A percentile compares a stretch with the other conserved stretches of the same genome.
phyloP scores from a whole-genome alignment of 2,329 filamentous ascomycete species.

The Akanthomyces dipterigenus region DNA sequence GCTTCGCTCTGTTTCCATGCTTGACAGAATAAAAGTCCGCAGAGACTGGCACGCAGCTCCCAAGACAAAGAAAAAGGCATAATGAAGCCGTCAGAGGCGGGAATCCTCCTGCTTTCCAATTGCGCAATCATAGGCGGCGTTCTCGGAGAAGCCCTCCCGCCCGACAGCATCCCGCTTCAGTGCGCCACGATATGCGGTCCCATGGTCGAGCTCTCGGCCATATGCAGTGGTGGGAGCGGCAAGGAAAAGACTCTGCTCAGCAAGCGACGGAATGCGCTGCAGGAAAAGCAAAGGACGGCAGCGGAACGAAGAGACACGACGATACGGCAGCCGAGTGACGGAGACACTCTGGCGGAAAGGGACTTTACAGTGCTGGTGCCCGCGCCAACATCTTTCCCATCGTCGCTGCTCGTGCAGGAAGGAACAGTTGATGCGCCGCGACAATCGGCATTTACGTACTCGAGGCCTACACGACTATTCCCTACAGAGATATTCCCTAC shows the following conservation, averaged over 20 bases:
- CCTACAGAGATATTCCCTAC: not conserved
- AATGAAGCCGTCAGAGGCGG: conserved; percentile 23
- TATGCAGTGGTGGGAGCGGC: conserved; percentile 22
- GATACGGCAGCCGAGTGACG: not conserved
- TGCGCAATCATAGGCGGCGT: conserved; percentile 20
- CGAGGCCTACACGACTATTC: not conserved
- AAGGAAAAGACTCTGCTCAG: not conserved
- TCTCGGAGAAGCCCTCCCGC: conserved; percentile 25
- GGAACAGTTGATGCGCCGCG: not conserved
- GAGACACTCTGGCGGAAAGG: conserved; percentile 14
- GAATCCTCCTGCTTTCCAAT: conserved; percentile 23
- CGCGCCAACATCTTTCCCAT: conserved; percentile 26
- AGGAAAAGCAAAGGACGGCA: not conserved
- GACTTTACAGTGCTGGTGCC: conserved; percentile 25
- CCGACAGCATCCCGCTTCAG: conserved; percentile 30
- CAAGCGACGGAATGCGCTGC: not conserved
- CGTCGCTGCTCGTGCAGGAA: conserved; percentile 5
- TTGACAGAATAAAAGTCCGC: not conserved
- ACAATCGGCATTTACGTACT: not conserved
- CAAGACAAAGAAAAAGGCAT: not conserved
- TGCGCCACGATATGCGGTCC: conserved; percentile 37
- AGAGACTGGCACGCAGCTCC: not conserved
- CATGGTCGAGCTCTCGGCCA: conserved; percentile 34
- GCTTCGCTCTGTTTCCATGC: not conserved
- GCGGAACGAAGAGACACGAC: not conserved